Evolutionary conservation across 2,329 filamentous ascomycete genomes (phyloP), one percentile per base, ranked within the genome.

Genomic region (Cercospora sesami): DNA sequence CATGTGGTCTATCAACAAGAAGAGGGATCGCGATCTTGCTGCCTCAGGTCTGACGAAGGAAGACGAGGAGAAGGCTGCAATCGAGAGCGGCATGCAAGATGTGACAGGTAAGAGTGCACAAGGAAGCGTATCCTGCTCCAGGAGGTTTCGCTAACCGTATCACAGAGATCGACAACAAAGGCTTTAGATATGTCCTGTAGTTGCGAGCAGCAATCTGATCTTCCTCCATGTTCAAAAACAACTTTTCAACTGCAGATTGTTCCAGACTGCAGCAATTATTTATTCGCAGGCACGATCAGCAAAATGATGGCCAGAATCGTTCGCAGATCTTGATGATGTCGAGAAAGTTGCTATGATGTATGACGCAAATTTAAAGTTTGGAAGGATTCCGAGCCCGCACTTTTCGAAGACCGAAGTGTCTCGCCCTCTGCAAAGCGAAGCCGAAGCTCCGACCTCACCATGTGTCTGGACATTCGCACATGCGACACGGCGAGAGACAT

Each of bases 31-130:
- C 0, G 82, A 83, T 53, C 82, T 80, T 4, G 78, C 75, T 1
- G 66, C 71, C 21, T 74, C 74, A 42, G 78, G 78, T 3, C 65
- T 71, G 26, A 68, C 74, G 7, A 72, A 71, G 21, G 78, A 79
- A 4, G 81, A 83, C 33, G 80, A 83, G 53, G 84, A 85, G 72
- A 81, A 79, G 59, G 81, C 83, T 48, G 85, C 83, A 0, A 81
- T 87, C 36, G 85, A 87, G 73, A 80, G 78, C 64, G 85, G 85
- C 1, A 86, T 87, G 85, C 78, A 82, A 69, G 85, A 87, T 74
- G 78, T 82, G 76, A 87, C 85, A 63, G 60, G 45, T 63, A 26
- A 48, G 36, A 16, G 9, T 10, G 16, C 21, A 45, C 7, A 18
- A 58, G 1, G 21, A 58, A 51, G 10, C 14, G 21, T 6, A 7